Conservation (phyloP, 768 basidiomycete genomes). For the Panaeolus cyanescens region DNA sequence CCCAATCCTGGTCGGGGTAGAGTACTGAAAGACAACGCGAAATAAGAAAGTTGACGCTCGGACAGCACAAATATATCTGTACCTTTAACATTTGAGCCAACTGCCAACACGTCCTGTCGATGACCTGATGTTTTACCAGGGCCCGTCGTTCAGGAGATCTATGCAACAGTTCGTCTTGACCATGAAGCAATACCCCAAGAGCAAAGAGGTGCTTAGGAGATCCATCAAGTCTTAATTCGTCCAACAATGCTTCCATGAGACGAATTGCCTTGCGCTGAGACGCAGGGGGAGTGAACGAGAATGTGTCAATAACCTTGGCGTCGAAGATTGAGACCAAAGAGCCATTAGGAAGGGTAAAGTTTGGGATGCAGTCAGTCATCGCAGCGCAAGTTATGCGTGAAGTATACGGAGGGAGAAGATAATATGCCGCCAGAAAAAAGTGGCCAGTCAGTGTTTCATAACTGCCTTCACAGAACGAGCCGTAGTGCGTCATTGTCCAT, state of each 20-base stretch:
- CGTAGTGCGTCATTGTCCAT: too few relatives aligned
- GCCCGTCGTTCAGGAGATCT: conserved; percentile 16
- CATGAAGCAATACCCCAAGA: background rate
- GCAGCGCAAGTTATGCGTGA: too few relatives aligned
- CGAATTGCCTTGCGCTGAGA: background rate
- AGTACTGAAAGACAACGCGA: background rate
- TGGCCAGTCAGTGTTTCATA: too few relatives aligned
- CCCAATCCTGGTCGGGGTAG: background rate
- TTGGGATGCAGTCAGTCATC: background rate
- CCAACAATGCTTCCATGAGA: background rate
- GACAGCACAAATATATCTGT: too few relatives aligned
- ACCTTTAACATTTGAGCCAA: background rate
- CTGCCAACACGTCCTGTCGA: background rate
- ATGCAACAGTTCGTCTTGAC: conserved; percentile 22
- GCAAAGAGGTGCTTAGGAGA: background rate
- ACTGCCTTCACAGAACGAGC: too few relatives aligned
- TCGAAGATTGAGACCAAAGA: background rate
- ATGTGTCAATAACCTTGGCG: background rate
- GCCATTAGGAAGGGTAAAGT: background rate
- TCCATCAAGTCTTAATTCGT: background rate
- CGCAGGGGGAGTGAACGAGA: background rate
- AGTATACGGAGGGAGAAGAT: too few relatives aligned
- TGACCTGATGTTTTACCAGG: background rate
- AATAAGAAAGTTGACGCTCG: too few relatives aligned
- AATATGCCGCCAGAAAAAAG: too few relatives aligned